phyloP scores from a whole-genome alignment of 1,284 basidiomycete species.

The Termitomyces sp. region DNA sequence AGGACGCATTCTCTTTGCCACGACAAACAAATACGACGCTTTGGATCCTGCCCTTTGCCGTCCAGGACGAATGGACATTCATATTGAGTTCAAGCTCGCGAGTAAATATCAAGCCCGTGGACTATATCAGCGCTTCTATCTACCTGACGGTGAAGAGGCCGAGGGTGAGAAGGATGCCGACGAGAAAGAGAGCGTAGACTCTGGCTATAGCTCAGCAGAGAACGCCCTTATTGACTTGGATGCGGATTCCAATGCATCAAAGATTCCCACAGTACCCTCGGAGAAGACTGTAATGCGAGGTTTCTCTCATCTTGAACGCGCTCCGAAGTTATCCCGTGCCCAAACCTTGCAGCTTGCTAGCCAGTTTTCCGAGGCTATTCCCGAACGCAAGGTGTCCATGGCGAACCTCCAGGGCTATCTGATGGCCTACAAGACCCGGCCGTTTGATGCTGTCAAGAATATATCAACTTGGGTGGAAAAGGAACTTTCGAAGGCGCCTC shows the following conservation, averaged over 20 bases:
- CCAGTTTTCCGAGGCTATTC: slow-evolving; percentile 54
- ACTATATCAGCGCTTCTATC: slow-evolving; percentile 64
- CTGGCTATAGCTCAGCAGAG: not conserved
- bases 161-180: slow-evolving; percentile 12
- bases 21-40: slow-evolving; percentile 64
- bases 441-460: slow-evolving; percentile 48
- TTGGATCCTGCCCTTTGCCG: slow-evolving; percentile 71
- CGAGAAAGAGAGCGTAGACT: slow-evolving; percentile 5
- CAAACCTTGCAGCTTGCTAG: slow-evolving; percentile 39
- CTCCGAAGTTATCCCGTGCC: slow-evolving; percentile 21
- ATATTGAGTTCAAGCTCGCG: slow-evolving; percentile 67
- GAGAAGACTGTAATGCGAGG: slow-evolving; percentile 19
- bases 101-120: slow-evolving; percentile 60
- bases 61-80: slow-evolving; percentile 78
- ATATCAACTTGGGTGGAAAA: slow-evolving; percentile 43
- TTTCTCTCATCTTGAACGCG: slow-evolving; percentile 23
- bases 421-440: slow-evolving; percentile 63
- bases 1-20: slow-evolving; percentile 72
- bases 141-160: slow-evolving; percentile 28
- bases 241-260: slow-evolving; percentile 1
- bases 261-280: slow-evolving; percentile 3
- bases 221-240: slow-evolving; percentile 11
- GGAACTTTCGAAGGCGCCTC: slow-evolving; percentile 17
- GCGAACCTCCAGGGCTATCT: slow-evolving; percentile 72
- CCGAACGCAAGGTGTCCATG: slow-evolving; percentile 66